Evolutionary conservation across 2,329 filamentous ascomycete genomes (phyloP), one percentile per base, ranked within the genome.

Genomic region (Penicillium sp.): DNA sequence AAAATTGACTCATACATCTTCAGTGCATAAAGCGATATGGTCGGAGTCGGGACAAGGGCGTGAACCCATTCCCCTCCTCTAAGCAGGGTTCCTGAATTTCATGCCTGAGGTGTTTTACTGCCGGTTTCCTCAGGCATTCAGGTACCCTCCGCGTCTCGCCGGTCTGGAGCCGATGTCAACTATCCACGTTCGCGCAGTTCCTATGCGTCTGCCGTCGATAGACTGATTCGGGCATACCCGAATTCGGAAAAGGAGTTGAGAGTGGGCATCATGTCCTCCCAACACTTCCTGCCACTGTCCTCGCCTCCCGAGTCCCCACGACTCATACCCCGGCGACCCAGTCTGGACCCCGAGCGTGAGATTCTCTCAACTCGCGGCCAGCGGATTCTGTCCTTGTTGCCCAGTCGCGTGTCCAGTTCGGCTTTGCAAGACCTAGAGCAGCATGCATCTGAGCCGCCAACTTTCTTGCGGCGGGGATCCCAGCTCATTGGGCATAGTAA

Each of bases 401-500:
- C 73, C 25, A 64, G 68, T 30, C 73, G 68, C n/a, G 65, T 62
- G 3, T 72, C 70, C 14, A 65, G 62, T 22, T 42, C 65, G 10
- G 60, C 61, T 2, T 57, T 67, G 30, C 61, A 67, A 25, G 65
- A 63, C 4, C 51, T 67, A 3, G 62, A 67, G 16, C 61, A 68
- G 13, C 56, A 55, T 40, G 26, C 46, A 19, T 16, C 35, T 14
- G 33, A 49, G 26, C 26, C 65, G 37, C 60, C 65, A 57, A 43
- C 54, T 0, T 62, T 66, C 22, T 49, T 62, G 1, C 55, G 57
- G n/a, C 65, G 52, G 33, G 67, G 66, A 25, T 65, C 68, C 0
- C 58, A 56, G 6, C 83, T 98, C 69, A 96, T 97, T 74, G 94
- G 94, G 45, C 91, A 91, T 70, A 92, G 86, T 67, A 97, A 95